These are phyloP conservation scores for Aspergillus haitiensis DNA, from an alignment of 495 filamentous ascomycete species.

Conservation along the genomic window DNA sequence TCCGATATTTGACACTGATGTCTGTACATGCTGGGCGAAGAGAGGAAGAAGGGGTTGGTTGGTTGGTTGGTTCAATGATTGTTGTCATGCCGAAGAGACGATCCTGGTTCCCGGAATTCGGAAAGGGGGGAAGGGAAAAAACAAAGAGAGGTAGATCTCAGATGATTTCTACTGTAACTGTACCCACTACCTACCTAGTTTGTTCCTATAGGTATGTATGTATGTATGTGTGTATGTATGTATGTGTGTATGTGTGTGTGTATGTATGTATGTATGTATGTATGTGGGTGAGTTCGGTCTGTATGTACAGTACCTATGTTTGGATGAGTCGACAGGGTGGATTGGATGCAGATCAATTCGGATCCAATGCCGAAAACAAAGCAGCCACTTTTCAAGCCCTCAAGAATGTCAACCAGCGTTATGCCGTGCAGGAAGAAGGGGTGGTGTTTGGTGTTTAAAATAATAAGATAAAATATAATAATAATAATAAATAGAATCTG, in stretches of 20 bases:
- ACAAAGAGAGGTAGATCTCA: background rate
- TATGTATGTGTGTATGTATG: too few species aligned
- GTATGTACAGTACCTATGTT: too few species aligned
- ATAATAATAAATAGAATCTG: too few species aligned
- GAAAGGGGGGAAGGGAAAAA: background rate
- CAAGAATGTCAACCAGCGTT: background rate
- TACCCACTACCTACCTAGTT: too few species aligned
- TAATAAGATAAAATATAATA: background rate
- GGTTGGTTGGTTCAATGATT: background rate
- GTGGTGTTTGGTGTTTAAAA: background rate
- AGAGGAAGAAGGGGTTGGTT: background rate
- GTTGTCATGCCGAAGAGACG: background rate
- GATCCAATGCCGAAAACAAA: conserved; percentile 1
- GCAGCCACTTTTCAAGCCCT: background rate
- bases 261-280: too few species aligned
- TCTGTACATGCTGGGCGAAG: background rate
- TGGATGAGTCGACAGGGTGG: background rate
- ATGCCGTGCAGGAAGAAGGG: conserved; percentile 1
- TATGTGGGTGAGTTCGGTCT: too few species aligned
- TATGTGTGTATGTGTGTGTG: too few species aligned
- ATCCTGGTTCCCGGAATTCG: background rate
- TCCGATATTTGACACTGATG: background rate
- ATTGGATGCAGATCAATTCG: background rate
- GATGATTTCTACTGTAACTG: too few species aligned
- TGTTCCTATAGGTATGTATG: too few species aligned